Evolutionary conservation across 148 eudicot species (phyloP).

Genomic region (Rhododendron williamsianum): DNA sequence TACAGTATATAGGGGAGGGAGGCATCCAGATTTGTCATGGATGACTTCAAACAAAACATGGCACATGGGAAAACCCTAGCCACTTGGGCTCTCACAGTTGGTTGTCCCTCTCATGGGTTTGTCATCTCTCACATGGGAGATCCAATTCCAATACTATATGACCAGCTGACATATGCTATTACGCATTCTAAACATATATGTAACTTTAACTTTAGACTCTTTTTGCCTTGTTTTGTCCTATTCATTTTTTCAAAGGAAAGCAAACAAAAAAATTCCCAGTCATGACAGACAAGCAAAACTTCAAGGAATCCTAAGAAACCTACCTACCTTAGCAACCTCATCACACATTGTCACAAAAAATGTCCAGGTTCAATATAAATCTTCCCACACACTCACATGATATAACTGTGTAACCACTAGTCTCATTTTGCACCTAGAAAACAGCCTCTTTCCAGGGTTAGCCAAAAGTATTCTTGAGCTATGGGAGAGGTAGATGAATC

Average conservation of each 20-base stretch:
- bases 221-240: too few relatives aligned
- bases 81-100: too few relatives aligned
- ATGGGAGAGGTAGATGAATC: conserved; percentile 10
- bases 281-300: background rate
- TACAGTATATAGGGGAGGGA: too few relatives aligned
- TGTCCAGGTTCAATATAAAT: background rate
- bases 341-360: background rate
- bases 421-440: background rate
- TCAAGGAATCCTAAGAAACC: background rate
- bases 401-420: background rate
- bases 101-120: too few relatives aligned
- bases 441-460: background rate
- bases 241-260: too few relatives aligned
- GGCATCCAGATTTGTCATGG: too few relatives aligned
- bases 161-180: background rate
- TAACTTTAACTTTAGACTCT: too few relatives aligned
- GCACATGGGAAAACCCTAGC: too few relatives aligned
- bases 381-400: background rate
- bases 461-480: background rate
- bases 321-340: background rate
- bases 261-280: background rate
- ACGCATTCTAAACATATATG: background rate
- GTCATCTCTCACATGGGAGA: too few relatives aligned
- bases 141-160: background rate
- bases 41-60: too few relatives aligned